Conservation (phyloP, 345 rosid genomes). For the Populus simonii region DNA sequence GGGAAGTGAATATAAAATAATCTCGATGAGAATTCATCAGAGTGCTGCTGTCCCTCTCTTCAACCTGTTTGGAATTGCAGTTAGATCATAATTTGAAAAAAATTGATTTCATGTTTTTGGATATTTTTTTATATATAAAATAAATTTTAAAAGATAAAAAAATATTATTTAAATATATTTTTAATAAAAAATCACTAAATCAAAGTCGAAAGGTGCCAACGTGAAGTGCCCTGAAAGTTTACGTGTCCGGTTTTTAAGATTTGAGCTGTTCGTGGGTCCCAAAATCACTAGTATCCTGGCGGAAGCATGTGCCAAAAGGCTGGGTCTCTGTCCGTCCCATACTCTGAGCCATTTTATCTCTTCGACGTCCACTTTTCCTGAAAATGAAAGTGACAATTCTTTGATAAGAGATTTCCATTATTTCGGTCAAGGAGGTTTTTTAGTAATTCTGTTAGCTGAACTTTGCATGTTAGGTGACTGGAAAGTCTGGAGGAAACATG, state of each 20-base stretch:
- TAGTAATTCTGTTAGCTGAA: not conserved
- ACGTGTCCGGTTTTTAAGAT: constrained; percentile 10
- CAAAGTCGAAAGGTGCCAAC: not conserved
- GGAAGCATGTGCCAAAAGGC: constrained; percentile 57
- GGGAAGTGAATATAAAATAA: too few species aligned
- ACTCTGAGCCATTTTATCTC: constrained; percentile 18
- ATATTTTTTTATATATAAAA: too few species aligned
- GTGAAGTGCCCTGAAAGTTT: constrained; percentile 15
- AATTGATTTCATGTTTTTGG: too few species aligned
- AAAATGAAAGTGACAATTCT: constrained; percentile 11
- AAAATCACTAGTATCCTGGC: constrained; percentile 20
- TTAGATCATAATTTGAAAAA: too few species aligned
- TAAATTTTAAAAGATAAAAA: too few species aligned
- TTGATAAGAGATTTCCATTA: constrained; percentile 7
- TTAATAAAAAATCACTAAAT: not conserved
- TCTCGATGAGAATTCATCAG: too few species aligned
- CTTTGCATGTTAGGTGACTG: not conserved
- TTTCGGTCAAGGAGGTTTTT: not conserved
- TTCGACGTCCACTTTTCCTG: constrained; percentile 19
- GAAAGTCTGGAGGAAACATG: not conserved
- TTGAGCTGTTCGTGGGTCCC: constrained; percentile 31
- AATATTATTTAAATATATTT: too few species aligned
- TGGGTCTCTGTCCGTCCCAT: constrained; percentile 39
- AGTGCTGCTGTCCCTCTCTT: too few species aligned
- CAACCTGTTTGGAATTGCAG: too few species aligned